Base-by-base conservation (phyloP, 371 early-diverging fungal genomes). In the Vairimorpha ceranae region DNA sequence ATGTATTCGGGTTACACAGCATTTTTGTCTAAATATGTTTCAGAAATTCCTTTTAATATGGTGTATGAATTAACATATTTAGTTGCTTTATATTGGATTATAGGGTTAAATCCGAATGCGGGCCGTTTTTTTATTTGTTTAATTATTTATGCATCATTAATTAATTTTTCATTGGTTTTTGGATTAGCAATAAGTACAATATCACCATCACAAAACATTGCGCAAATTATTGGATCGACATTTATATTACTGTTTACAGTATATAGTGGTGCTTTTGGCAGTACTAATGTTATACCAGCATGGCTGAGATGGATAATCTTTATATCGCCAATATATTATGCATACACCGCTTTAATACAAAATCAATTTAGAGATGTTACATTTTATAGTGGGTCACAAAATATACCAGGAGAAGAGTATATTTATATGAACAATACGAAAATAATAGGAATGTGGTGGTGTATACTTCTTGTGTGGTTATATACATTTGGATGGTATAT, bases 281-380 rank as follows among this genome's bases (percentile, higher is more conserved):
- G 84, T 71, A 65, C 82, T 1, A 83, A 79, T n/a, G 75, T 75
- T 12, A 80, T 84, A 14, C 79, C 86, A 14, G 63, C 59, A 21
- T 80, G 77, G 14, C 75, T 85, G 30, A 48, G 84, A 36, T 87
- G 87, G 88, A 78, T 87, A 54, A 76, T 76, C 52, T 84, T 65
- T 54, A 72, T 85, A 32, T 80, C 79, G 14, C 73, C 83, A 15
- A 77, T 85, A 15, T 52, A 80, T 4, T 81, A 83, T 67, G 76
- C 74, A 15, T 77, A 70, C 67, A 78, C 75, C 59, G 77, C 81
- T 19, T 61, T 76, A 4, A 45, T 64, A 23, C 72, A 75, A 46
- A 54, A 54, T 19, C 56, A 54, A 27, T 54, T 54, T 54, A 4
- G 25, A 27, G 56, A 17, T 27, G 29, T 27, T 25, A 6, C 6